phyloP scores from a whole-genome alignment of 2,329 filamentous ascomycete species.

The Trichoderma sp. region DNA sequence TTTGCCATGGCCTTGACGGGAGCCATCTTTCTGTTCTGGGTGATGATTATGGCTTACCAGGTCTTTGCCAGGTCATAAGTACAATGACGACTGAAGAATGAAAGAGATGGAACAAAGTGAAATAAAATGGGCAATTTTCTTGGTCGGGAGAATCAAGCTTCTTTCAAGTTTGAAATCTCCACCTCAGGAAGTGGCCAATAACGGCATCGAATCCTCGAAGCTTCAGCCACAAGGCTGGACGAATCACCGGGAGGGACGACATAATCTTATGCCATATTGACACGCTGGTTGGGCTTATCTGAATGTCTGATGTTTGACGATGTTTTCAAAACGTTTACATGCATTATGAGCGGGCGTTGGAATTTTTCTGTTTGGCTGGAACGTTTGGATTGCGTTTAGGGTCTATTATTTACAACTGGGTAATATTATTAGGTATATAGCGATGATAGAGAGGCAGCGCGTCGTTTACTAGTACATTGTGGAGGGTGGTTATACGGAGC shows the following conservation, averaged over 20 bases:
- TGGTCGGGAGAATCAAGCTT: not conserved
- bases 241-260: not conserved
- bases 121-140: not conserved
- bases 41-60: slow-evolving; percentile 68
- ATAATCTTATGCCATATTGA: not conserved
- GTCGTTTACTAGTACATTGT: not conserved
- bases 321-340: slow-evolving; percentile 2
- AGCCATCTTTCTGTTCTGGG: slow-evolving; percentile 63
- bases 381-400: slow-evolving; percentile 1
- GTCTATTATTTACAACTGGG: not conserved
- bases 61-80: slow-evolving; percentile 54
- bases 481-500: not conserved
- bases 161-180: not conserved
- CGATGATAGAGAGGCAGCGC: slow-evolving; percentile 5
- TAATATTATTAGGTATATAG: not conserved
- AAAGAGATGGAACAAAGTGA: not conserved
- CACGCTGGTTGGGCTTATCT: not conserved
- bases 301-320: slow-evolving; percentile 9
- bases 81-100: not conserved
- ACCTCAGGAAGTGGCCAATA: not conserved
- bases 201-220: not conserved
- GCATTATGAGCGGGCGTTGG: slow-evolving; percentile 25
- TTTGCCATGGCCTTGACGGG: slow-evolving; percentile 65
- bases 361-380: not conserved
- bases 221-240: not conserved